Base-by-base conservation (phyloP, 2,329 filamentous ascomycete genomes). In the Pseudogymnoascus sp. region DNA sequence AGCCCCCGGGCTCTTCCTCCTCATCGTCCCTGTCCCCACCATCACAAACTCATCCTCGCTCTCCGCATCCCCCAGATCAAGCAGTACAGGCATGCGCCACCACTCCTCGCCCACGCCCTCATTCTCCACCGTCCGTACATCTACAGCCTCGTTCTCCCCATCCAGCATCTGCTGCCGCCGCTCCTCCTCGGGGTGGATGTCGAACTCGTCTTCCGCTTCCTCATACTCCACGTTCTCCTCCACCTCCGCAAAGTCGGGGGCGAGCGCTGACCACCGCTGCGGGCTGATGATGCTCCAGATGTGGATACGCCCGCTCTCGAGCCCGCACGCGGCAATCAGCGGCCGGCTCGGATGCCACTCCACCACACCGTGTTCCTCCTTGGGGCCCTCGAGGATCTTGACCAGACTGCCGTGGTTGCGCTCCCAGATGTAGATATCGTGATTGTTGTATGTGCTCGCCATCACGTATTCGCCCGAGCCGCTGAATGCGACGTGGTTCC, bases 341-440 rank as follows among this genome's bases (percentile, higher is more conserved):
- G 94, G 90, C 31, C 90, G 85, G 65, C 88, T 85, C 0, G 94
- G 94, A 72, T 99, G 94, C 94, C 94, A 99, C 76, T 99, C 94
- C 26, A 99, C 92, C 4, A 95, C 90, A 0, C 93, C 93, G 65
- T 97, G 86, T 75, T 99, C 95, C 76, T 99, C 94, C 71, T 95
- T 95, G 1, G 93, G 92, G 0, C 94, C 93, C 74, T 99, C 95
- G 39, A 99, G 81, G 78, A 99, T 99, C 74, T 96, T 95, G 61
- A 97, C 92, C 63, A 99, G 78, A 75, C 91, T 96, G 60, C 94
- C 94, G 70, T 95, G 91, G 62, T 88, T 89, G 62, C 94, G 86
- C 76, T 99, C 94, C 94, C 93, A 97, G 29, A 97, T 92, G 75
- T 97, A 97, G 66, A 99, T 90, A 75, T 99, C 93, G 70, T 97